A percentile compares a stretch with the other conserved stretches of the same genome.
Conservation (phyloP, 768 basidiomycete species). For the Leccinum sublutescens region DNA sequence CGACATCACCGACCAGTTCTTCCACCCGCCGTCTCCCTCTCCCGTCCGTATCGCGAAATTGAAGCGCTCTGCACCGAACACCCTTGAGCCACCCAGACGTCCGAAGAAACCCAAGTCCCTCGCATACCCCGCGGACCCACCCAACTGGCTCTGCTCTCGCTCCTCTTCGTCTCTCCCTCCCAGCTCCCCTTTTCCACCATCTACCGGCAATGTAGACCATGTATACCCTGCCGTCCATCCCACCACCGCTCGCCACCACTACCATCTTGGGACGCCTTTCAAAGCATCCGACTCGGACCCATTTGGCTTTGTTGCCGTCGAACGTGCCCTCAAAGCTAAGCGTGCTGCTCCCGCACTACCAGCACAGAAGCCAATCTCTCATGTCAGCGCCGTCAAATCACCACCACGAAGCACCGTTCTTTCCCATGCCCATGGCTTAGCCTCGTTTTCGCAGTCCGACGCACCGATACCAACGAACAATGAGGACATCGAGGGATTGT, state of each 20-base stretch:
- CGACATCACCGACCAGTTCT: conserved; percentile 36
- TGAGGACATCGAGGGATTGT: conserved; percentile 36
- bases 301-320: conserved; percentile 57
- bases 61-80: conserved; percentile 11
- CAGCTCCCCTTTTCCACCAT: conserved; percentile 32
- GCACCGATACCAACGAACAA: conserved; percentile 31
- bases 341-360: conserved; percentile 26
- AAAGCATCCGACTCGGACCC: conserved; percentile 44
- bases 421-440: conserved; percentile 13
- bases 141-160: conserved; percentile 28
- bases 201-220: conserved; percentile 18
- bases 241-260: conserved; percentile 16
- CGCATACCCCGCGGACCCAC: conserved; percentile 32
- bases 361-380: conserved; percentile 7
- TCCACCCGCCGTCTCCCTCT: conserved; percentile 34
- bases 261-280: conserved; percentile 22
- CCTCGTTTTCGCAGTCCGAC: conserved; percentile 38
- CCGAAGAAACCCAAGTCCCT: conserved; percentile 34
- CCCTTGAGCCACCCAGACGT: conserved; percentile 29
- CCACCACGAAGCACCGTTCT: conserved; percentile 21
- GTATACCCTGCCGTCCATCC: conserved; percentile 1
- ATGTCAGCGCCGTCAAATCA: conserved; percentile 15
- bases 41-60: conserved; percentile 26
- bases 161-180: conserved; percentile 34
- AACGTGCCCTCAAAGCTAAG: conserved; percentile 47